Conservation (phyloP, 2,329 filamentous ascomycete genomes). For the Aspergillus arachidicola region DNA sequence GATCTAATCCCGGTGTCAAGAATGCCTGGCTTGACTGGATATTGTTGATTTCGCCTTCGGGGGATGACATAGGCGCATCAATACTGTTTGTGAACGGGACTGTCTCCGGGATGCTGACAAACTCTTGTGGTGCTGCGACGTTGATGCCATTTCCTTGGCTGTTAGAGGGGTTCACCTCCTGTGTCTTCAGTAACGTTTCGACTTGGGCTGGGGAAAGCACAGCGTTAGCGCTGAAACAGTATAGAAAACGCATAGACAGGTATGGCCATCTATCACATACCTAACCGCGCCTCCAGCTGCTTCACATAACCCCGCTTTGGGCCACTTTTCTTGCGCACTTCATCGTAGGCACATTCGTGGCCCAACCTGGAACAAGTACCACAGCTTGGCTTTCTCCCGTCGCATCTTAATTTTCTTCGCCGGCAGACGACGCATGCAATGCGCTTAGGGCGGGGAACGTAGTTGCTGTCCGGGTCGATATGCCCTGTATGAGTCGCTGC, state of each 20-base stretch:
- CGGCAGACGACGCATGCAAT: constrained; percentile 94
- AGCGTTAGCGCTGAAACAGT: constrained; percentile 14
- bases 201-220: constrained; percentile 71
- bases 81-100: constrained; percentile 25
- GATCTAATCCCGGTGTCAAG: constrained; percentile 25
- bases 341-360: constrained; percentile 87
- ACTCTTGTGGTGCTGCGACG: constrained; percentile 32
- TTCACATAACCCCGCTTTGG: constrained; percentile 95
- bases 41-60: constrained; percentile 27
- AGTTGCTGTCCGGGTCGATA: constrained; percentile 52
- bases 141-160: constrained; percentile 30
- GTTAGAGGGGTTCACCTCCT: constrained; percentile 56
- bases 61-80: constrained; percentile 25
- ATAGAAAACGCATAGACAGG: background rate
- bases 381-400: constrained; percentile 80
- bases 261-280: constrained; percentile 56
- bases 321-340: constrained; percentile 90
- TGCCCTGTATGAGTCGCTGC: constrained; percentile 36
- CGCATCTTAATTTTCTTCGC: constrained; percentile 88
- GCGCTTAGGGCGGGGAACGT: constrained; percentile 81
- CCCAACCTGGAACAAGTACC: constrained; percentile 85
- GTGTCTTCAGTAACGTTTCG: constrained; percentile 83
- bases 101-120: constrained; percentile 27
- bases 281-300: constrained; percentile 86
- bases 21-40: constrained; percentile 23